Conservation (phyloP, 2,329 filamentous ascomycete genomes). For the Apiospora hydei region DNA sequence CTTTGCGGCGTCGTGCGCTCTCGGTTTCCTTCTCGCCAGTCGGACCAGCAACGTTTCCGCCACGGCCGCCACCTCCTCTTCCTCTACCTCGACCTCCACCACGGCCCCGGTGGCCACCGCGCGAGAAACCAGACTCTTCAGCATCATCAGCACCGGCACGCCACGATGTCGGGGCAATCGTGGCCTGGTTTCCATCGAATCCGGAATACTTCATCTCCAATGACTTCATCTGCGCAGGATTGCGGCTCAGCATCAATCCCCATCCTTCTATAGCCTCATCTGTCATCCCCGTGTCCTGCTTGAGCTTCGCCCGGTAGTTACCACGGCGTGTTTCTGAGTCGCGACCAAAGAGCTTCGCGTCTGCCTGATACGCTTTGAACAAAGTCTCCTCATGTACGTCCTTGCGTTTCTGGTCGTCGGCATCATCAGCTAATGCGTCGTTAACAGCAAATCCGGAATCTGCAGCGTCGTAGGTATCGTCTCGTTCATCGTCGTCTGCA, state of each 20-base stretch:
- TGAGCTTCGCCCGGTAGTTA: slow-evolving; percentile 67
- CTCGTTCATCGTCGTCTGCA: slow-evolving; percentile 92
- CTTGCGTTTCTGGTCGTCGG: slow-evolving; percentile 49
- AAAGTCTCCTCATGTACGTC: slow-evolving; percentile 73
- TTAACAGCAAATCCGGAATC: slow-evolving; percentile 93
- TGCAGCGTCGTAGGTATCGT: slow-evolving; percentile 93
- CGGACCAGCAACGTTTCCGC: slow-evolving; percentile 69
- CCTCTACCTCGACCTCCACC: slow-evolving; percentile 50
- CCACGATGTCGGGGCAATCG: slow-evolving; percentile 73
- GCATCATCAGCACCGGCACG: slow-evolving; percentile 59
- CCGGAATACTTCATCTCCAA: slow-evolving; percentile 74
- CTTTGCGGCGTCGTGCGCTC: slow-evolving; percentile 75
- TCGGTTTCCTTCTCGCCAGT: slow-evolving; percentile 76
- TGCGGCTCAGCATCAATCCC: slow-evolving; percentile 83
- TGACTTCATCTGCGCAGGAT: slow-evolving; percentile 70
- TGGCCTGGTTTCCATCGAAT: slow-evolving; percentile 71
- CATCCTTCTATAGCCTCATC: slow-evolving; percentile 95
- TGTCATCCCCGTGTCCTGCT: slow-evolving; percentile 83
- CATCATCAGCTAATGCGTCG: slow-evolving; percentile 64
- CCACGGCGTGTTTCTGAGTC: slow-evolving; percentile 74
- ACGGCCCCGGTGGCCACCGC: slow-evolving; percentile 54
- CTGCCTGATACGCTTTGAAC: slow-evolving; percentile 74
- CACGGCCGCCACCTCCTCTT: slow-evolving; percentile 58
- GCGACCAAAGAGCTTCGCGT: slow-evolving; percentile 72
- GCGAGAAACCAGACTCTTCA: slow-evolving; percentile 59